These are phyloP conservation scores for Globisporangium irregulare DNA, from an alignment of 352 stramenopile species.

Conservation along the genomic window DNA sequence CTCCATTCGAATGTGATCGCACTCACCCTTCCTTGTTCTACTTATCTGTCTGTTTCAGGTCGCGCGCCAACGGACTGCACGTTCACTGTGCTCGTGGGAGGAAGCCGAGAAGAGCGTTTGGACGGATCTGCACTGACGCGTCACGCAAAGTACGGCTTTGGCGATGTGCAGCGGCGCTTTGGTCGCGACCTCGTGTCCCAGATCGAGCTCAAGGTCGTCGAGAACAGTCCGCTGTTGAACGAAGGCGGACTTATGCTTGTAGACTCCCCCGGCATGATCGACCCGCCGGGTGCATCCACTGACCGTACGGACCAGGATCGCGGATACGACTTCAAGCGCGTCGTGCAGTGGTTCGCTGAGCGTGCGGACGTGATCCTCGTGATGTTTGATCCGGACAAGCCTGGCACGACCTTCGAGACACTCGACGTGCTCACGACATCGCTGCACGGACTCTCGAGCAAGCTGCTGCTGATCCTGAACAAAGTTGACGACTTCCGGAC, in stretches of 20 bases:
- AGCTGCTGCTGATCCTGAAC: conserved; percentile 85
- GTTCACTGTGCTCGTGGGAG: conserved; percentile 79
- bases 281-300: conserved; percentile 57
- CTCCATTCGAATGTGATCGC: background rate
- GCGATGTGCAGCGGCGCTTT: conserved; percentile 78
- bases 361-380: conserved; percentile 83
- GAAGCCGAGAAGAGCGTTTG: conserved; percentile 63
- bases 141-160: conserved; percentile 75
- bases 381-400: conserved; percentile 90
- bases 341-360: conserved; percentile 86
- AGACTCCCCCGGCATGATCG: conserved; percentile 87
- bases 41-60: conserved; percentile 6
- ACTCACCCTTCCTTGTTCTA: background rate
- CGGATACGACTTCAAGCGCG: conserved; percentile 85
- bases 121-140: conserved; percentile 72
- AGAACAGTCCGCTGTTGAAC: conserved; percentile 61
- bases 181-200: conserved; percentile 81
- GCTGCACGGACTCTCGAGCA: conserved; percentile 71
- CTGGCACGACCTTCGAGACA: conserved; percentile 86
- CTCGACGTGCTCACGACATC: conserved; percentile 83
- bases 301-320: conserved; percentile 71
- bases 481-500: conserved; percentile 88
- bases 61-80: conserved; percentile 80
- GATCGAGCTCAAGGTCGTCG: conserved; percentile 82
- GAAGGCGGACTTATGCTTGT: conserved; percentile 82